phyloP scores from a whole-genome alignment of 2,329 filamentous ascomycete genomes.

The Aspergillus sp. region DNA sequence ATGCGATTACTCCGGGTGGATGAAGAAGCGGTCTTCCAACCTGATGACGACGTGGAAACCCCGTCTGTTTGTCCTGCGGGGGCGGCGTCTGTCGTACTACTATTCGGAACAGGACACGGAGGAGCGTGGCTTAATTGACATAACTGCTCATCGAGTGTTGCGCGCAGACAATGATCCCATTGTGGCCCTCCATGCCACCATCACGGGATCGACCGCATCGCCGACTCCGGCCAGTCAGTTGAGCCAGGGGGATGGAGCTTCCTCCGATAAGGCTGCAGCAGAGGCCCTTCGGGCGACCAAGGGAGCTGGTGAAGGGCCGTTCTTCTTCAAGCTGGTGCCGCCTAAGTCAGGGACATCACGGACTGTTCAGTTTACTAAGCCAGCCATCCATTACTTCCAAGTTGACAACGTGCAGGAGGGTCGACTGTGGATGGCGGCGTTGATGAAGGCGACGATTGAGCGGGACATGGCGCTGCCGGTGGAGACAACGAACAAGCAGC shows the following conservation, averaged over 20 bases:
- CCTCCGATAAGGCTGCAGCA: conserved; percentile 33
- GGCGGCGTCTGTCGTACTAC: conserved; percentile 89
- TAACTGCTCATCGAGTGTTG: conserved; percentile 94
- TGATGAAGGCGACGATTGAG: conserved; percentile 99
- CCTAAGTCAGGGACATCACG: conserved; percentile 83
- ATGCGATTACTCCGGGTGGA: conserved; percentile 96
- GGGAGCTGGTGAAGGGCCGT: conserved; percentile 66
- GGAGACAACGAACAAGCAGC: conserved; percentile 92
- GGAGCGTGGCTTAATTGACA: conserved; percentile 95
- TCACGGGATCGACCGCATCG: conserved; percentile 79
- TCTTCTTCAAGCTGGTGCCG: conserved; percentile 97
- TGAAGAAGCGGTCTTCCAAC: conserved; percentile 98
- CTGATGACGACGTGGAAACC: conserved; percentile 98
- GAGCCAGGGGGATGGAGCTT: conserved; percentile 40
- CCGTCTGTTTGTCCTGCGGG: conserved; percentile 90
- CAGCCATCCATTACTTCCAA: conserved; percentile 95
- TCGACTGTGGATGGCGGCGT: conserved; percentile 93
- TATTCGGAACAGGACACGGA: conserved; percentile 90
- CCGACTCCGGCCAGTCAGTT: conserved; percentile 56
- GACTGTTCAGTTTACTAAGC: conserved; percentile 96
- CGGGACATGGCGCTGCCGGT: conserved; percentile 76
- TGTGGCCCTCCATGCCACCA: conserved; percentile 84
- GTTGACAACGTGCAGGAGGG: conserved; percentile 88
- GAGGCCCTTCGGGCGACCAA: conserved; percentile 35
- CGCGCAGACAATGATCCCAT: conserved; percentile 89